phyloP scores from a whole-genome alignment of 1,284 basidiomycete species.

The Trichosporon ovoides region DNA sequence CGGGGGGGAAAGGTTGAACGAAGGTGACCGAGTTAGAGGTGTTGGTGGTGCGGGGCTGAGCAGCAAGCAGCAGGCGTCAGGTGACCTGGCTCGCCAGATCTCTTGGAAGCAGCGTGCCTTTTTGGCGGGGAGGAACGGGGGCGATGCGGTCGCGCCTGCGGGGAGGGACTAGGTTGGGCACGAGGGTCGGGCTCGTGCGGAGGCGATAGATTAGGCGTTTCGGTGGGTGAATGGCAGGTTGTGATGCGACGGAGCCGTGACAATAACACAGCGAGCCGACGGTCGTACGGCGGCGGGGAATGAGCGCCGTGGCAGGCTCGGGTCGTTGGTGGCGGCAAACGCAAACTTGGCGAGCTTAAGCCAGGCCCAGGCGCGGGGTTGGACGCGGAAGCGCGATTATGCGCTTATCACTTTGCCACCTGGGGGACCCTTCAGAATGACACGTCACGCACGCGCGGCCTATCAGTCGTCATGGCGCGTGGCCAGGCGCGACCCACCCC shows the following conservation, averaged over 20 bases:
- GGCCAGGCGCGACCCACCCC: too few relatives aligned
- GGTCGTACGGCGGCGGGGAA: conserved; percentile 6
- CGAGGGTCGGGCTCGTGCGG: too few relatives aligned
- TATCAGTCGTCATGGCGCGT: background rate
- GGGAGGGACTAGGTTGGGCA: background rate
- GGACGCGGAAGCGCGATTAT: background rate
- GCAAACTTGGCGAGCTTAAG: too few relatives aligned
- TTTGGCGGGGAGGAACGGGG: background rate
- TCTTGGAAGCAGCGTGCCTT: too few relatives aligned
- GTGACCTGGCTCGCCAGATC: too few relatives aligned
- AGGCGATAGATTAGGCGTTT: background rate
- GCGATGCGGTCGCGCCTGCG: background rate
- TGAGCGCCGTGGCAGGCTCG: conserved; percentile 1
- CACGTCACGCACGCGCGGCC: too few relatives aligned
- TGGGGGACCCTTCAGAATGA: too few relatives aligned
- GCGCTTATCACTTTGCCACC: too few relatives aligned
- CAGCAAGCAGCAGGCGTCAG: too few relatives aligned
- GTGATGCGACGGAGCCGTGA: background rate
- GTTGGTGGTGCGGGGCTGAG: background rate
- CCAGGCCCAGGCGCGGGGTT: background rate
- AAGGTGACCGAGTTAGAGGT: background rate
- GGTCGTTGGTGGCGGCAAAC: conserved; percentile 1
- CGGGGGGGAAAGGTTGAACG: background rate
- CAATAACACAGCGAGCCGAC: background rate
- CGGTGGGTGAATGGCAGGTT: background rate